phyloP scores from a whole-genome alignment of 257 asterid species.

The Gardenia jasminoides region DNA sequence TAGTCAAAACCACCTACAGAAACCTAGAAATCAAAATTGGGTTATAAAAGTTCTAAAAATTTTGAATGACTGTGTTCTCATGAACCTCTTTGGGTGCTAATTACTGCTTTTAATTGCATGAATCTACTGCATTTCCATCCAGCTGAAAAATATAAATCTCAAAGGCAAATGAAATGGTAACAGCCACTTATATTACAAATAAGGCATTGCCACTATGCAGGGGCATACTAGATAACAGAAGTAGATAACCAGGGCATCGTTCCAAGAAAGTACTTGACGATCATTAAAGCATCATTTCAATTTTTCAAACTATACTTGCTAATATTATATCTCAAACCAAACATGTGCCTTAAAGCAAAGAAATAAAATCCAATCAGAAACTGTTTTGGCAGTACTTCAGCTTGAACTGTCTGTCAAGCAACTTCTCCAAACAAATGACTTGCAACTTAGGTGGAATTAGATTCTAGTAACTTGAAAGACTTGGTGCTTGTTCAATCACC shows the following conservation, averaged over 20 bases:
- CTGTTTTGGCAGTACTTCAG: background rate
- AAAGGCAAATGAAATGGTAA: background rate
- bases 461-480: background rate
- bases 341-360: background rate
- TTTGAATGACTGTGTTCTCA: background rate
- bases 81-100: background rate
- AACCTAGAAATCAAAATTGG: no score
- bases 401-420: background rate
- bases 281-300: background rate
- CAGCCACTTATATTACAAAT: background rate
- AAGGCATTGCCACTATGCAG: background rate
- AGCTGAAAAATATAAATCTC: no score
- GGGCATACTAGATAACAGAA: background rate
- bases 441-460: background rate
- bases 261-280: background rate
- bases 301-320: background rate
- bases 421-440: background rate
- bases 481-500: background rate
- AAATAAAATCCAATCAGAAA: background rate
- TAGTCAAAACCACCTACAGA: background rate
- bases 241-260: background rate
- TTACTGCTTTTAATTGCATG: no score
- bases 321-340: background rate
- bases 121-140: no score
- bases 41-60: background rate